Evolutionary conservation across 768 basidiomycete species (phyloP).

Genomic region (Cystobasidium tubakii): DNA sequence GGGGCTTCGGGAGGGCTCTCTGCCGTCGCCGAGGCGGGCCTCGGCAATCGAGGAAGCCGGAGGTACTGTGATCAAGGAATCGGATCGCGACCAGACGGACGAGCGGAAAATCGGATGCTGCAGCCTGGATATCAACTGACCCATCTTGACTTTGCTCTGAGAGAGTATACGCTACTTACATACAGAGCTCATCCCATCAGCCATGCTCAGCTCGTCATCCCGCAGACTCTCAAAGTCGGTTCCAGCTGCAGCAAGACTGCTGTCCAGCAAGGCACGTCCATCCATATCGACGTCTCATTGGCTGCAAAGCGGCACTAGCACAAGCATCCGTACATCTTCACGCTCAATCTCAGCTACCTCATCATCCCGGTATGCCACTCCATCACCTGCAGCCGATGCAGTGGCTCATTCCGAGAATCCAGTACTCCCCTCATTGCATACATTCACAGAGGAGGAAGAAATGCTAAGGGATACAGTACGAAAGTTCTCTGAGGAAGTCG

Average conservation of each 20-base stretch:
- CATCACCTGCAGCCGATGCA: conserved; percentile 29
- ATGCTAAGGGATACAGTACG: conserved; percentile 90
- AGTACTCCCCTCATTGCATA: conserved; percentile 54
- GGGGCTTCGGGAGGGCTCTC: no score
- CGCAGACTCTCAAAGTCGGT: neutral
- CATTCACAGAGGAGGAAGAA: conserved; percentile 87
- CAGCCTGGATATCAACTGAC: no score
- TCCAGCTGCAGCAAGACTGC: neutral
- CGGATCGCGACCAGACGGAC: no score
- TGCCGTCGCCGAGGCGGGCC: no score
- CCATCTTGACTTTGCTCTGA: neutral
- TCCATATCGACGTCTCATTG: neutral
- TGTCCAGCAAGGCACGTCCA: neutral
- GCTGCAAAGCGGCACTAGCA: neutral
- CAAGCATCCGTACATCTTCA: neutral
- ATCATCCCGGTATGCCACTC: conserved; percentile 8
- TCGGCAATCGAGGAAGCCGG: no score
- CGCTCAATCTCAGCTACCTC: neutral
- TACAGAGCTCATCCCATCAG: neutral
- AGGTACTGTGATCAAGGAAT: no score
- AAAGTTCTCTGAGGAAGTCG: conserved; percentile 80
- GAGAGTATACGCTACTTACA: neutral
- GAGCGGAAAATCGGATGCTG: no score
- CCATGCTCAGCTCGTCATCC: conserved; percentile 3
- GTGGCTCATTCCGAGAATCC: conserved; percentile 20